Conservation (phyloP, 139 green algal genomes). For the Desmodesmus armatus region DNA sequence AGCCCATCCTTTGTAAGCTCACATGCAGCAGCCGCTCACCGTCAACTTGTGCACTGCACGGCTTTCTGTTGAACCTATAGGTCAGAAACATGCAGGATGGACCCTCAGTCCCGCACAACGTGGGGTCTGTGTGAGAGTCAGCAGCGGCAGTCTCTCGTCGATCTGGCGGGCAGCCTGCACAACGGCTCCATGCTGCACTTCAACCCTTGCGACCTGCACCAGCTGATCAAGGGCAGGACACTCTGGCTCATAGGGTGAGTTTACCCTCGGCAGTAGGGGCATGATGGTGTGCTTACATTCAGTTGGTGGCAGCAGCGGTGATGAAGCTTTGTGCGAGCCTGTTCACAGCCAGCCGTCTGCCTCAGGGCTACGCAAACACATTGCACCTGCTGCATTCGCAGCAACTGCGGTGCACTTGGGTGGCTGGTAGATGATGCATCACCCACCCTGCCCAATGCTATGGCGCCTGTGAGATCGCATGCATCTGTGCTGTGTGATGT, state of each 20-base stretch:
- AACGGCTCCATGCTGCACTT: not conserved
- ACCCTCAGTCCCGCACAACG: not conserved
- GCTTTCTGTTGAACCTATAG: not conserved
- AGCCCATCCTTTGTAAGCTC: too few species aligned
- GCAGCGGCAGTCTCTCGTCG: not conserved
- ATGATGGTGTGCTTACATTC: too few species aligned
- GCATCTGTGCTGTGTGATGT: not conserved
- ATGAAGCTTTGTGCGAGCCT: too few species aligned
- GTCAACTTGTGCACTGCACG: not conserved
- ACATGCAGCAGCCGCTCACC: too few species aligned
- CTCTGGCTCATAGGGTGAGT: constrained; percentile 33
- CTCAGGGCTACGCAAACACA: too few species aligned
- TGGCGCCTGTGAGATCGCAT: not conserved
- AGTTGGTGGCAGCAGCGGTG: not conserved
- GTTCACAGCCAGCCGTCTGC: too few species aligned
- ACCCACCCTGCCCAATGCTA: not conserved
- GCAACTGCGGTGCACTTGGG: not conserved
- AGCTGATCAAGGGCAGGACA: constrained; percentile 7
- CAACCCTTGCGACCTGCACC: constrained; percentile 8
- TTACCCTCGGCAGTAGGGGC: too few species aligned
- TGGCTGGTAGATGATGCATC: not conserved
- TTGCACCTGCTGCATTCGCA: not conserved
- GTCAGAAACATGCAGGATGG: constrained; percentile 20
- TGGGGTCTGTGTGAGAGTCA: constrained; percentile 33
- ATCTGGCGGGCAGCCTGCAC: not conserved